A percentile compares a stretch with the other conserved stretches of the same genome.
These are phyloP conservation scores for Aspergillus transmontanensis DNA, from an alignment of 2,329 filamentous ascomycete species.

Conservation along the genomic window DNA sequence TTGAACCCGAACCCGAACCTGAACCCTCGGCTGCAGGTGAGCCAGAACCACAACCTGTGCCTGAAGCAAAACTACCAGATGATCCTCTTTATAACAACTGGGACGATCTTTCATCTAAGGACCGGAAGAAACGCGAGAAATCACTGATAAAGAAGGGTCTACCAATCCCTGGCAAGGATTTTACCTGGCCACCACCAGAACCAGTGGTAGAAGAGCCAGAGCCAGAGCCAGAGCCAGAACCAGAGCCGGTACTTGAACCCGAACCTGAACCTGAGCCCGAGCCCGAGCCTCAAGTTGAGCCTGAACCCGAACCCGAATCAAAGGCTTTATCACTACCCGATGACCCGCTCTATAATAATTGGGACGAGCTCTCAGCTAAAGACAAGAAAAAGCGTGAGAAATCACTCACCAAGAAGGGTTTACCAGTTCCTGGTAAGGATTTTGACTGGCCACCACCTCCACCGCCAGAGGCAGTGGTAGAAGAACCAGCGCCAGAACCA, in stretches of 20 bases:
- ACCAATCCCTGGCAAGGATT: conserved; percentile 33
- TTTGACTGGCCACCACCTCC: conserved; percentile 27
- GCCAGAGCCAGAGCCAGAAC: conserved; percentile 7
- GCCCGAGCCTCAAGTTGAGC: neutral
- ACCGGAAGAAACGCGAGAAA: conserved; percentile 50
- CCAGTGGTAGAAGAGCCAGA: conserved; percentile 25
- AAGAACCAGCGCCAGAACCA: conserved; percentile 16
- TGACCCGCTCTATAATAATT: too few species aligned
- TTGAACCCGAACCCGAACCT: conserved; percentile 35
- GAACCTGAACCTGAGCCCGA: conserved; percentile 28
- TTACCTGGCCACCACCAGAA: conserved; percentile 25
- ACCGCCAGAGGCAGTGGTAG: conserved; percentile 11
- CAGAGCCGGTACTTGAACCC: conserved; percentile 33
- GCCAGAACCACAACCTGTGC: conserved; percentile 24
- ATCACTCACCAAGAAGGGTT: conserved; percentile 17
- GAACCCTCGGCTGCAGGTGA: conserved; percentile 27
- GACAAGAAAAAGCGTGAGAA: conserved; percentile 25
- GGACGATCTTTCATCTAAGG: conserved; percentile 39
- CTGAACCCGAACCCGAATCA: conserved; percentile 28
- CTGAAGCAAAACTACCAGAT: conserved; percentile 32
- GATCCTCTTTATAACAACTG: conserved; percentile 42
- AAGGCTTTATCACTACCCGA: too few species aligned
- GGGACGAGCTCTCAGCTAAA: conserved; percentile 13
- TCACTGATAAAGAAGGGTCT: conserved; percentile 29
- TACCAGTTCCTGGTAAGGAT: conserved; percentile 30